Conservation (phyloP, 2,329 filamentous ascomycete species). For the Aspergillus flavus region DNA sequence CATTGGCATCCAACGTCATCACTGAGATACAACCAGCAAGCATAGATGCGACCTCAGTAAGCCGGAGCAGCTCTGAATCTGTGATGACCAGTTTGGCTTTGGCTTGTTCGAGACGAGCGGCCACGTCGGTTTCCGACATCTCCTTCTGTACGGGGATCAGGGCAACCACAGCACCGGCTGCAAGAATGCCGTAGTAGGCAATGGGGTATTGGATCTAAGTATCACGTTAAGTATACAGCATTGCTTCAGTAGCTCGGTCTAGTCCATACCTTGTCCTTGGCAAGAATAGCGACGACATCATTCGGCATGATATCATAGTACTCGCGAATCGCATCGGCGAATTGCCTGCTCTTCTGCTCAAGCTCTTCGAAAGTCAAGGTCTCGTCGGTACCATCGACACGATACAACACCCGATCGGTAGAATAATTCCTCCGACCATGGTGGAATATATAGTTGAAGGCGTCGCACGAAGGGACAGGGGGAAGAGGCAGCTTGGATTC, state of each 20-base stretch:
- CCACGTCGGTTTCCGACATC: slow-evolving; percentile 22
- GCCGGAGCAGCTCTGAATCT: slow-evolving; percentile 13
- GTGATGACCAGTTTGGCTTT: slow-evolving; percentile 26
- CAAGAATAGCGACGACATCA: slow-evolving; percentile 16
- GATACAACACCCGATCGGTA: slow-evolving; percentile 11
- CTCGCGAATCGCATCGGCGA: slow-evolving; percentile 9
- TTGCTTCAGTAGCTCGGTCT: no score
- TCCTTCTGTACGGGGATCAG: slow-evolving; percentile 27
- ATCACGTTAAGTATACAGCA: not conserved
- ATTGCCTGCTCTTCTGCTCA: slow-evolving; percentile 13
- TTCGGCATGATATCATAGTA: slow-evolving; percentile 11
- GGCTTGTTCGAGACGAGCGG: slow-evolving; percentile 25
- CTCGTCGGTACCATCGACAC: slow-evolving; percentile 11
- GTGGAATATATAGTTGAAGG: slow-evolving; percentile 19
- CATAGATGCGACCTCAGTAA: slow-evolving; percentile 18
- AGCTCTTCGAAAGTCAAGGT: slow-evolving; percentile 12
- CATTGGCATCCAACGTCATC: slow-evolving; percentile 8
- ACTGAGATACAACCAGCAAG: slow-evolving; percentile 13
- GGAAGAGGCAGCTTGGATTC: slow-evolving; percentile 9
- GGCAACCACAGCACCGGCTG: slow-evolving; percentile 27
- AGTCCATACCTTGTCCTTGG: not conserved
- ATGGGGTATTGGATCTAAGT: slow-evolving; percentile 28
- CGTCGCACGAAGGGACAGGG: slow-evolving; percentile 10
- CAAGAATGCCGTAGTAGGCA: slow-evolving; percentile 25
- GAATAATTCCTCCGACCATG: slow-evolving; percentile 11